A percentile compares a stretch with the other conserved stretches of the same genome.
Conservation (phyloP, 352 stramenopile species). For the Bremia lactucae region DNA sequence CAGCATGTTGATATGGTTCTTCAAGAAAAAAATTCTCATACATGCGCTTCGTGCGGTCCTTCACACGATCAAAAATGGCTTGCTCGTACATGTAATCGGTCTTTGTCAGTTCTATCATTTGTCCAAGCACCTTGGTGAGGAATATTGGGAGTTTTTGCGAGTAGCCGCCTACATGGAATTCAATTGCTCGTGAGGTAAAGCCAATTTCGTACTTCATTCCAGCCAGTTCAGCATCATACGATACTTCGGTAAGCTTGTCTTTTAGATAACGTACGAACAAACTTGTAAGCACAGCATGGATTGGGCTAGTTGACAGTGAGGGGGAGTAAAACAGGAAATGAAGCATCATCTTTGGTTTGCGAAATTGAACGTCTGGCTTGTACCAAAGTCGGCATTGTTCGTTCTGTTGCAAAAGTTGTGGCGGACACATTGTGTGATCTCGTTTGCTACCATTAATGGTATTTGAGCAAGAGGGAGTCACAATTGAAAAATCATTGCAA, state of each 20-base stretch:
- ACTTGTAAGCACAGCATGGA: constrained; percentile 58
- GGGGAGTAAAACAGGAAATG: constrained; percentile 68
- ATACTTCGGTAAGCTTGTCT: constrained; percentile 77
- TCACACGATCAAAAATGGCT: constrained; percentile 70
- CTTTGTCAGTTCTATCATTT: constrained; percentile 40
- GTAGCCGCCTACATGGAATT: constrained; percentile 82
- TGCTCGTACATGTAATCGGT: constrained; percentile 41
- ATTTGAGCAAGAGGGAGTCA: constrained; percentile 29
- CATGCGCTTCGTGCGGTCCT: constrained; percentile 72
- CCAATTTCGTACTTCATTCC: constrained; percentile 69
- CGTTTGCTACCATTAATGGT: constrained; percentile 6
- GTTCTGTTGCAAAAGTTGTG: constrained; percentile 39
- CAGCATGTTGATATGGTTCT: constrained; percentile 87
- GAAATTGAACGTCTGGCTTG: constrained; percentile 84
- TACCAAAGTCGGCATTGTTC: constrained; percentile 61
- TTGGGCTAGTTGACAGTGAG: constrained; percentile 40
- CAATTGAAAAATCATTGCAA: constrained; percentile 57
- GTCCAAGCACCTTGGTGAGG: constrained; percentile 54
- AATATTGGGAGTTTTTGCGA: constrained; percentile 85
- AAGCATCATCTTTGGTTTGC: constrained; percentile 86
- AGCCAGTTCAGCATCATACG: constrained; percentile 65
- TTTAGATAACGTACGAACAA: constrained; percentile 71
- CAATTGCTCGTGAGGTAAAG: constrained; percentile 53
- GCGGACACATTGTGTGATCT: constrained; percentile 8
- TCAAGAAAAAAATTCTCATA: constrained; percentile 85